Percentiles rank a stretch among this genome's conserved stretches.
Evolutionary conservation across 192 early-diverging fungal genomes (phyloP).

Genomic region (Allomyces macrogynus): DNA sequence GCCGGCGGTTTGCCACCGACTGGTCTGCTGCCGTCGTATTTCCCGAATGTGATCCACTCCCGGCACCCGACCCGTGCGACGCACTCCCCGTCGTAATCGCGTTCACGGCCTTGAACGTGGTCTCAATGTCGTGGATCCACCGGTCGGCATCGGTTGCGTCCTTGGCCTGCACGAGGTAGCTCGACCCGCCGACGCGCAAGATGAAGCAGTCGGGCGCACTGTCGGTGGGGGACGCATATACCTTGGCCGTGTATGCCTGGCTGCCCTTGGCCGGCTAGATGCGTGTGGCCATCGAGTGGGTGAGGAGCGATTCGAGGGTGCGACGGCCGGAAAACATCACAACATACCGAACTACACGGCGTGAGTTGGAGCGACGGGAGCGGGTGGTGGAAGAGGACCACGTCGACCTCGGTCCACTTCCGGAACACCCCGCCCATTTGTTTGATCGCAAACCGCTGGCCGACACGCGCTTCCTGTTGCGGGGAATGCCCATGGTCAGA

Average conservation of each 20-base stretch:
- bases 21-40: too few species aligned
- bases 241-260: not conserved
- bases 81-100: too few species aligned
- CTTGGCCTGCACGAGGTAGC: not conserved
- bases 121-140: not conserved
- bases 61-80: too few species aligned
- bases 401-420: not conserved
- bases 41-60: too few species aligned
- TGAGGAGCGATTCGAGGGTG: not conserved
- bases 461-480: not conserved
- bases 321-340: not conserved
- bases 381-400: not conserved
- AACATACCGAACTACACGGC: not conserved
- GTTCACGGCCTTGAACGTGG: not conserved
- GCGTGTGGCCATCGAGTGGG: too few species aligned
- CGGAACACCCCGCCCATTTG: not conserved
- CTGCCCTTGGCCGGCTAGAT: not conserved
- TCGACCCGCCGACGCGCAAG: not conserved
- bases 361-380: not conserved
- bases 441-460: not conserved
- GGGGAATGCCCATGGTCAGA: too few species aligned
- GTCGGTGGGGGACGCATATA: not conserved
- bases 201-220: not conserved
- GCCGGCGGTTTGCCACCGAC: too few species aligned
- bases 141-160: not conserved